Base-by-base conservation (phyloP, 306 rosid species). In the Castanopsis chinensis region DNA sequence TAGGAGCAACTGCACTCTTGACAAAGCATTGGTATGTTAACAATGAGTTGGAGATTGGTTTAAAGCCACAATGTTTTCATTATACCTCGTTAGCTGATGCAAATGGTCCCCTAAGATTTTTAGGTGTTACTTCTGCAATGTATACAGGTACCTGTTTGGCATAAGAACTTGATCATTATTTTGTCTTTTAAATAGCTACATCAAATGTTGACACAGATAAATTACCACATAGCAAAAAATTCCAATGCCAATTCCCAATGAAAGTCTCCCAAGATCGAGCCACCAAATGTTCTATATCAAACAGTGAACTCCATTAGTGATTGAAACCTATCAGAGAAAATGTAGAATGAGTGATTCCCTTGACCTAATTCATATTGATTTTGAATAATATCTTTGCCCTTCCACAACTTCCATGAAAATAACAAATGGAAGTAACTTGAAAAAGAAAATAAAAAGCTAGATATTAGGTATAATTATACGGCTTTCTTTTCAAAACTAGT, bases 221-320 rank as follows among this genome's bases (percentile, higher is more conserved):
- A 37, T 83, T 92, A 94, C 98, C 97, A 76, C 93, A 74, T 86
- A 92, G 82, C 91, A 91, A 54, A 92, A 86, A 73, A 91, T 68
- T 63, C 97, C 92, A 83, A 94, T 90, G 75, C 95, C 97, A 86
- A 83, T 87, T 85, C 97, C 97, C 17, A 88, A 81, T 49, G 89
- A 81, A 49, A 92, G 76, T 81, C 97, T 90, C 89, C 97, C 99
- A 23, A 86, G 74, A 58, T 94, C 92, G 51, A 93, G 89, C 92
- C 88, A 90, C 94, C 88, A 87, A 74, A 89, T 84, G 83, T 51
- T 90, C 98, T 83, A 76, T 77, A 81, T 72, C 77, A 86, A 83
- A 74, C 79, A 85, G 11, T 76, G 25, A 73, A 73, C 51, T 76
- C 30, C 37, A 78, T 67, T n/a, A 67, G 6, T 67, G 13, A 5